These are phyloP conservation scores for Aspergillus transmontanensis DNA, from an alignment of 2,329 filamentous ascomycete species.

Conservation along the genomic window DNA sequence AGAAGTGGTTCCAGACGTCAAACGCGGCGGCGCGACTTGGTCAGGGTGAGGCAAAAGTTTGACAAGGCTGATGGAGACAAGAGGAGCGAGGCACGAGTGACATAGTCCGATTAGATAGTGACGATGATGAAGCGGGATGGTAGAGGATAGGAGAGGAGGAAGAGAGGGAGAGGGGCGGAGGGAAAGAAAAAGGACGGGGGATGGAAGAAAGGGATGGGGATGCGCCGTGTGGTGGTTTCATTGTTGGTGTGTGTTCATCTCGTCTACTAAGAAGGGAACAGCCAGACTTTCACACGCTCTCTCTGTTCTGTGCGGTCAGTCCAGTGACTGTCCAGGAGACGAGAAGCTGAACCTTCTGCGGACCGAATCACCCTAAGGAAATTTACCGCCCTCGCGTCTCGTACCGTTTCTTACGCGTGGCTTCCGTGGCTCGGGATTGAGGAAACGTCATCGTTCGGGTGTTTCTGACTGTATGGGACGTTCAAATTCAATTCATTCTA, in stretches of 20 bases:
- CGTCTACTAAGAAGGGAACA: slow-evolving; percentile 24
- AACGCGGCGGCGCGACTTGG: slow-evolving; percentile 28
- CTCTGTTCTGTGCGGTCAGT: slow-evolving; percentile 21
- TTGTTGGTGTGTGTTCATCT: slow-evolving; percentile 34
- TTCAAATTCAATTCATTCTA: not conserved
- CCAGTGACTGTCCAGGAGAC: slow-evolving; percentile 22
- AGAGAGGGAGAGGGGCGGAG: slow-evolving; percentile 17
- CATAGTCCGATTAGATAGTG: slow-evolving; percentile 31
- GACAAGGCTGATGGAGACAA: slow-evolving; percentile 26
- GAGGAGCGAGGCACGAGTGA: slow-evolving; percentile 29
- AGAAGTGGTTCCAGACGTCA: slow-evolving; percentile 19
- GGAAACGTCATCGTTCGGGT: not conserved
- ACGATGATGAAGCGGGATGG: slow-evolving; percentile 15
- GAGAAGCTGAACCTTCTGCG: slow-evolving; percentile 11
- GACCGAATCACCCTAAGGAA: slow-evolving; percentile 4
- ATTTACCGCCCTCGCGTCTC: slow-evolving; percentile 8
- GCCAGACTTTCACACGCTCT: slow-evolving; percentile 22
- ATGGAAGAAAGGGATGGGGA: slow-evolving; percentile 31
- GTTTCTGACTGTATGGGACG: slow-evolving; percentile 5
- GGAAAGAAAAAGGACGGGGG: slow-evolving; percentile 26
- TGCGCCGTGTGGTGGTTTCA: slow-evolving; percentile 32
- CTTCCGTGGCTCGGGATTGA: not conserved
- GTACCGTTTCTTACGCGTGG: slow-evolving; percentile 13
- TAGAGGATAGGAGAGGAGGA: slow-evolving; percentile 17
- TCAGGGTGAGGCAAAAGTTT: slow-evolving; percentile 37